Evolutionary conservation across 306 rosid genomes (phyloP), one percentile per base, ranked within the genome.

Genomic region (Senna siamea): DNA sequence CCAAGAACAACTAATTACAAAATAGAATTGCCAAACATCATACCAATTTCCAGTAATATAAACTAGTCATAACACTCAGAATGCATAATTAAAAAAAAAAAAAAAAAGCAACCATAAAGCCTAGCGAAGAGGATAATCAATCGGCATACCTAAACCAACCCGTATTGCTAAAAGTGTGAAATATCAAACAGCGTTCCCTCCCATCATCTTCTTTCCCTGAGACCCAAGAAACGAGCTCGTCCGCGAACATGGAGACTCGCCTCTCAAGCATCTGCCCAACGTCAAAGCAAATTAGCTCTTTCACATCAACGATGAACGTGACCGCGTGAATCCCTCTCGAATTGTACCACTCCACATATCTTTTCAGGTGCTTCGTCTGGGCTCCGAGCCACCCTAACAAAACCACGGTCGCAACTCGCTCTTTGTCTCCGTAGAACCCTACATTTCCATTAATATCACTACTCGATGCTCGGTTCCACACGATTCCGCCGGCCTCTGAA

Each of bases 321-420:
- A 88, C 85, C 0, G 95, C 89, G 53, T 89, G 78, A 62, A 87
- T 6, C 0, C 98, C 98, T 73, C 86, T 83, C 20, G 93, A 78
- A 37, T 89, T 88, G 81, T 88, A 92, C 99, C 95, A 92, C 57
- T 94, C 95, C 19, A 79, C 96, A 78, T 94, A 94, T 80, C 89
- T 85, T 74, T 56, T 92, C 18, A 92, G 82, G 58, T 92, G 97
- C 81, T 85, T 94, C 11, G 87, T 82, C 80, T 80, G 79, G 5
- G 95, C 82, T 4, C 96, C 98, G 1, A 94, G 88, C 98, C 98
- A 94, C 43, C 97, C 98, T 46, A 91, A 73, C 75, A 94, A 52
- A 41, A 94, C 96, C 64, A 92, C 98, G 15, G 85, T 80, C 9
- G 78, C 77, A 22, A 78, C 89, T 0, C 76, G 56, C 43, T 59